Conservation (phyloP, 768 basidiomycete species). For the Neoboletus brunneissimus region DNA sequence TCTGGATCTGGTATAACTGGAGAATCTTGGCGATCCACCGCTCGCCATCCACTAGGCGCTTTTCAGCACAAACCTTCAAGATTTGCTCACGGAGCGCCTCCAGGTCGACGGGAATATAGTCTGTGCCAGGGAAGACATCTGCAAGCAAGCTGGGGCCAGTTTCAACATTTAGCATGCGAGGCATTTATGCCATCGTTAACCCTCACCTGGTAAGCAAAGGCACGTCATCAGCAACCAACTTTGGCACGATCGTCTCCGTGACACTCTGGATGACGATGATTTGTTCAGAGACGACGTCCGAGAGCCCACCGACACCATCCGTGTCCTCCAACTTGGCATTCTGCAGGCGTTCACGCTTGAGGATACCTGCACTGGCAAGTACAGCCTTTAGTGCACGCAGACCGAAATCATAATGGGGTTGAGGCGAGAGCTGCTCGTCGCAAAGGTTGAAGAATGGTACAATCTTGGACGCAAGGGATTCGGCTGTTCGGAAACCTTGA, state of each 20-base stretch:
- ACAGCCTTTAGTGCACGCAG: conserved; percentile 96
- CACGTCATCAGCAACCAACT: conserved; percentile 96
- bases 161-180: not conserved
- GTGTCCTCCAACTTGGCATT: conserved; percentile 38
- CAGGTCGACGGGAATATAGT: conserved; percentile 86
- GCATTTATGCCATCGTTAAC: not conserved
- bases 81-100: conserved; percentile 85
- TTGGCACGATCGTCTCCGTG: conserved; percentile 97
- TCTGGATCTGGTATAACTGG: conserved; percentile 98
- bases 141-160: conserved; percentile 66
- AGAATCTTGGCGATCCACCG: conserved; percentile 94
- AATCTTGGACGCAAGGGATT: conserved; percentile 95
- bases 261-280: conserved; percentile 98
- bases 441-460: conserved; percentile 99
- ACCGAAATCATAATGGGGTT: conserved; percentile 99
- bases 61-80: conserved; percentile 79
- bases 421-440: conserved; percentile 92
- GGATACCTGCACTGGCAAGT: conserved; percentile 92
- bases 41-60: conserved; percentile 81
- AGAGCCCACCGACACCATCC: conserved; percentile 51
- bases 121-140: conserved; percentile 96
- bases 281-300: conserved; percentile 80
- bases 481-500: conserved; percentile 97
- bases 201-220: conserved; percentile 85
- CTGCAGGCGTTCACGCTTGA: conserved; percentile 88